A percentile compares a stretch with the other conserved stretches of the same genome.
Evolutionary conservation across 2,329 filamentous ascomycete species (phyloP).

Genomic region (Trichoderma arundinaceum): DNA sequence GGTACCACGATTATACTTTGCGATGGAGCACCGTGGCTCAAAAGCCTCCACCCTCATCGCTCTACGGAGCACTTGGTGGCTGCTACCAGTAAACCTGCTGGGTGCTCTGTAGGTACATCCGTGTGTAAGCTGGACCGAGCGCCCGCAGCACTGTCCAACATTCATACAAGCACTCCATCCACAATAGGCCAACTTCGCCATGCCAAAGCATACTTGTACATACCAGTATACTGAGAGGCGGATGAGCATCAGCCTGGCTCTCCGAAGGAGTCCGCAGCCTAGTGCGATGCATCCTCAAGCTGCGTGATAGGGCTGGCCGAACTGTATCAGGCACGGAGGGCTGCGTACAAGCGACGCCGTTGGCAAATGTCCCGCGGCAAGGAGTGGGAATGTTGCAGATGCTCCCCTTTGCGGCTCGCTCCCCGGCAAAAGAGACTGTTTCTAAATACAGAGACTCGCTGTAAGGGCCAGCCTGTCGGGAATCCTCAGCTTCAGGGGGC

Average conservation of each 20-base stretch:
- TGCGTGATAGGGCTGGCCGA: slow-evolving; percentile 2
- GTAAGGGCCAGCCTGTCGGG: slow-evolving; percentile 3
- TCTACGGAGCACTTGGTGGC: too few species aligned
- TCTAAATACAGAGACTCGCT: not conserved
- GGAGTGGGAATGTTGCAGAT: slow-evolving; percentile 21
- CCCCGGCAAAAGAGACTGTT: not conserved
- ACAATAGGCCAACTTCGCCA: not conserved
- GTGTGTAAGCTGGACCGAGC: slow-evolving; percentile 2
- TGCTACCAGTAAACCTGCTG: too few species aligned
- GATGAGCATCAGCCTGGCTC: too few species aligned
- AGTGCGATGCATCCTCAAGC: not conserved
- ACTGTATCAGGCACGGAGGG: too few species aligned
- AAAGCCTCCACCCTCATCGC: too few species aligned
- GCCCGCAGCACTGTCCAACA: slow-evolving; percentile 5
- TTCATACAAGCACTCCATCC: not conserved
- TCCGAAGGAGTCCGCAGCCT: not conserved
- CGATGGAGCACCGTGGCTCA: not conserved
- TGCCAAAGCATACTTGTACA: not conserved
- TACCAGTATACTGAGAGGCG: too few species aligned
- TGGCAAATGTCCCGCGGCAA: not conserved
- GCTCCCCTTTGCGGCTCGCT: slow-evolving; percentile 4
- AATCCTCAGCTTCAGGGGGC: not conserved
- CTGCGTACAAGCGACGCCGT: too few species aligned
- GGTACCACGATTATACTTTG: slow-evolving; percentile 10
- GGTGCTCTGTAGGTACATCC: too few species aligned